Percentiles rank a stretch among this genome's conserved stretches.
Evolutionary conservation across 2,329 filamentous ascomycete species (phyloP).

Genomic region (Claviceps sp.): DNA sequence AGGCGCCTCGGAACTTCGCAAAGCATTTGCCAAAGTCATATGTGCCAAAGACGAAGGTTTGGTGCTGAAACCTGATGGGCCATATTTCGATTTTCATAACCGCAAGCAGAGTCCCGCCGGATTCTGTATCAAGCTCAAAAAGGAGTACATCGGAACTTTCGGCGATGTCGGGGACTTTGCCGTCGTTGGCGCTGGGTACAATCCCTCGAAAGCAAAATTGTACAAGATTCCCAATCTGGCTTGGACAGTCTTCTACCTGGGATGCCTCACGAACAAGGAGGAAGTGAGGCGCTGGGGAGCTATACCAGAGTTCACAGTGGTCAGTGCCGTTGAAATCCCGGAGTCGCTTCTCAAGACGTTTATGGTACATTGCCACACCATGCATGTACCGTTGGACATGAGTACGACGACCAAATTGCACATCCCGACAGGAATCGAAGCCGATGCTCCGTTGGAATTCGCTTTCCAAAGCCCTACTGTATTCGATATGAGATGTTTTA

Average conservation of each 20-base stretch:
- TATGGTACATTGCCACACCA: slow-evolving; percentile 31
- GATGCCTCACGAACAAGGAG: slow-evolving; percentile 57
- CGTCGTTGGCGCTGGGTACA: slow-evolving; percentile 61
- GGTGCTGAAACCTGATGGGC: slow-evolving; percentile 65
- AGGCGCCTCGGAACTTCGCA: slow-evolving; percentile 41
- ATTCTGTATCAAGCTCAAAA: slow-evolving; percentile 72
- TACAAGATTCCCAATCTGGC: slow-evolving; percentile 40
- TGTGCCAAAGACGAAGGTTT: slow-evolving; percentile 59
- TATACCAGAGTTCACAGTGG: slow-evolving; percentile 49
- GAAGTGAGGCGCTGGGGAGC: slow-evolving; percentile 36
- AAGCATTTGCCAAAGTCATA: slow-evolving; percentile 55
- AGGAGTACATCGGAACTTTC: slow-evolving; percentile 65
- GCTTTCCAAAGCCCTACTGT: slow-evolving; percentile 61
- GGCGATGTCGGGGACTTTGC: slow-evolving; percentile 78
- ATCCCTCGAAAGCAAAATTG: slow-evolving; percentile 46
- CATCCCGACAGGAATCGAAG: slow-evolving; percentile 30
- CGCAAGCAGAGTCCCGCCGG: slow-evolving; percentile 24
- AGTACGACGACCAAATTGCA: slow-evolving; percentile 31
- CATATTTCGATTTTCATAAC: slow-evolving; percentile 52
- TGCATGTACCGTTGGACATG: slow-evolving; percentile 22
- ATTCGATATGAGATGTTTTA: slow-evolving; percentile 67
- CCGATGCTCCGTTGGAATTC: slow-evolving; percentile 28
- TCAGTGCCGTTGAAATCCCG: slow-evolving; percentile 49
- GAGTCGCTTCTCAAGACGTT: slow-evolving; percentile 37
- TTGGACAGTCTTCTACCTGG: slow-evolving; percentile 74